Conservation (phyloP, 1,284 basidiomycete species). For the Rhodotorula sp. region DNA sequence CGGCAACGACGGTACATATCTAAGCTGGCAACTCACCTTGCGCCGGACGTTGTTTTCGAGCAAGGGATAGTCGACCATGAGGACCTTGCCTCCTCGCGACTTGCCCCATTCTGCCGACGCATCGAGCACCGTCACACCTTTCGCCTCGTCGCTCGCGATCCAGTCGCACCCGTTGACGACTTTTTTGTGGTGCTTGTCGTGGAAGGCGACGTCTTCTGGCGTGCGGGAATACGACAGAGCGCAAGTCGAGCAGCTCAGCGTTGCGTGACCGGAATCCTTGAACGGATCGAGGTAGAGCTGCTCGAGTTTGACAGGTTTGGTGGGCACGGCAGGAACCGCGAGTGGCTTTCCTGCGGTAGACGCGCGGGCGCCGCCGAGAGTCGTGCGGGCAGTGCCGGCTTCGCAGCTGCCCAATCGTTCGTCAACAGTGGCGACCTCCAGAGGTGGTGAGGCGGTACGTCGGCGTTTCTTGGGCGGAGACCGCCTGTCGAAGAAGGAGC, state of each 20-base stretch:
- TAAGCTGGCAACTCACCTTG: constrained; percentile 8
- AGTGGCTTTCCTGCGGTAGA: neutral
- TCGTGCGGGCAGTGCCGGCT: neutral
- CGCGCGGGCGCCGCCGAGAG: no score
- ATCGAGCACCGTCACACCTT: constrained; percentile 39
- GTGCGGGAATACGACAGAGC: constrained; percentile 52
- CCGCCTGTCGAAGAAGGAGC: constrained; percentile 11
- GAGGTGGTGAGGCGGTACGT: neutral
- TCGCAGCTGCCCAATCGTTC: neutral
- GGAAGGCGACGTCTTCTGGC: constrained; percentile 48
- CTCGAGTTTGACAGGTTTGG: constrained; percentile 19
- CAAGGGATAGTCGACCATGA: constrained; percentile 46
- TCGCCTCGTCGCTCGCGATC: constrained; percentile 30
- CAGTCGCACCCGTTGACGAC: constrained; percentile 51
- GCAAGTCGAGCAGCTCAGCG: constrained; percentile 49
- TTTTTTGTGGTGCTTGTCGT: constrained; percentile 50
- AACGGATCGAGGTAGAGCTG: constrained; percentile 42
- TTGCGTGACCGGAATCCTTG: constrained; percentile 28
- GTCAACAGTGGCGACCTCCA: neutral
- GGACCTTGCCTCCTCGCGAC: constrained; percentile 43
- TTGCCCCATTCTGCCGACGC: constrained; percentile 37
- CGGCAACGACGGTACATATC: neutral
- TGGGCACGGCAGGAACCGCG: constrained; percentile 24
- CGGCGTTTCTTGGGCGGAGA: constrained; percentile 12
- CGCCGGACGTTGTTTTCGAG: constrained; percentile 43